Percentiles rank a stretch among this genome's conserved stretches.
These are phyloP conservation scores for Ustilago cynodontis DNA, from an alignment of 1,284 basidiomycete genomes.

Conservation along the genomic window DNA sequence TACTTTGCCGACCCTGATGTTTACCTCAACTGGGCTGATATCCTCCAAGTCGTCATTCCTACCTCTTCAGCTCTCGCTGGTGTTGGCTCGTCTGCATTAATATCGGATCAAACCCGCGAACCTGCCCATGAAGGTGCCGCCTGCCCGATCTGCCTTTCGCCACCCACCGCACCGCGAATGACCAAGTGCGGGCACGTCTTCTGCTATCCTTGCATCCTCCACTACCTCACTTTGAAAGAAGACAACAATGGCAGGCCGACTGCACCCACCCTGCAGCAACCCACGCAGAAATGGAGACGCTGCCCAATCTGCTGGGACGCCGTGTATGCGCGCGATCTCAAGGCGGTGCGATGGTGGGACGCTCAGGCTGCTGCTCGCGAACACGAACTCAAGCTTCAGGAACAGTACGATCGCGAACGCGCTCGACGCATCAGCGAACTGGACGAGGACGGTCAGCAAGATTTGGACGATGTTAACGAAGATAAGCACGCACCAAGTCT, in stretches of 20 bases:
- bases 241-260: slow-evolving; percentile 24
- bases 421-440: slow-evolving; percentile 25
- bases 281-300: slow-evolving; percentile 59
- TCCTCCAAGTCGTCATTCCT: slow-evolving; percentile 92
- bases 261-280: slow-evolving; percentile 18
- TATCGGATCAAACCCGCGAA: slow-evolving; percentile 42
- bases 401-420: slow-evolving; percentile 33
- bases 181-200: slow-evolving; percentile 94
- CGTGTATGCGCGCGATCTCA: slow-evolving; percentile 89
- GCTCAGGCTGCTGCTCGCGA: slow-evolving; percentile 54
- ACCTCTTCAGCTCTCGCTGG: slow-evolving; percentile 73
- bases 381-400: slow-evolving; percentile 40
- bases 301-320: slow-evolving; percentile 98
- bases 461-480: slow-evolving; percentile 9
- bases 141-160: slow-evolving; percentile 94
- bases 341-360: slow-evolving; percentile 79
- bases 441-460: slow-evolving; percentile 19
- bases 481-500: slow-evolving; percentile 19
- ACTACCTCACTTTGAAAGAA: slow-evolving; percentile 76
- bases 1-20: slow-evolving; percentile 67
- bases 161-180: slow-evolving; percentile 92
- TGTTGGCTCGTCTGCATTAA: slow-evolving; percentile 41
- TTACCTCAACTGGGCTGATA: slow-evolving; percentile 76
- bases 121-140: slow-evolving; percentile 76
- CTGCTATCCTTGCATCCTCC: slow-evolving; percentile 72